Evolutionary conservation across 2,329 filamentous ascomycete species (phyloP).

Genomic region (Hortaea sp.): DNA sequence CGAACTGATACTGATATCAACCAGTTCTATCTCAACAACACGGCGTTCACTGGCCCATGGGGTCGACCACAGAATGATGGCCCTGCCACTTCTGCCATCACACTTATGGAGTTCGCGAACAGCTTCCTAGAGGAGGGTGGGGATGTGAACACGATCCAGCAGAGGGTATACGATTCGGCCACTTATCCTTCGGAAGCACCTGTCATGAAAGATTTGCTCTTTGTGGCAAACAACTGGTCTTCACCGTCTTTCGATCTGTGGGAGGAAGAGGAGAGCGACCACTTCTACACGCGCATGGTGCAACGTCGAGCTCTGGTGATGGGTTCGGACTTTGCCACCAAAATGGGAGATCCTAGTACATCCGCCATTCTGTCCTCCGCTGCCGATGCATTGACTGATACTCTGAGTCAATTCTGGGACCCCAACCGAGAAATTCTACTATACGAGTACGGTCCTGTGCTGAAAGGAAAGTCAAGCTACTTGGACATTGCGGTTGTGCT

Average conservation of each 20-base stretch:
- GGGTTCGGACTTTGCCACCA: conserved; percentile 21
- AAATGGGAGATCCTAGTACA: conserved; percentile 19
- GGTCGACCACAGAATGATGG: conserved; percentile 27
- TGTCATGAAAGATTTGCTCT: conserved; percentile 20
- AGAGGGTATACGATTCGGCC: conserved; percentile 21
- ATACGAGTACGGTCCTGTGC: conserved; percentile 25
- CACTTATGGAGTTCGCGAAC: conserved; percentile 23
- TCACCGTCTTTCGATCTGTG: conserved; percentile 21
- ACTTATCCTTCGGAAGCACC: conserved; percentile 16
- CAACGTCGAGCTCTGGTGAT: conserved; percentile 21
- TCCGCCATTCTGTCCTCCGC: conserved; percentile 17
- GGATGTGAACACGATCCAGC: conserved; percentile 14
- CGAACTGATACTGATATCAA: too few relatives aligned
- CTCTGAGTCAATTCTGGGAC: conserved; percentile 24
- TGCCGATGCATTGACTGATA: conserved; percentile 15
- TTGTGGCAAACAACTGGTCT: conserved; percentile 23
- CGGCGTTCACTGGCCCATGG: conserved; percentile 22
- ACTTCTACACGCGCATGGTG: conserved; percentile 24
- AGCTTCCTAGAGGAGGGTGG: conserved; percentile 20
- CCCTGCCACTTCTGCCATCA: conserved; percentile 22
- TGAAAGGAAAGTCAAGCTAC: conserved; percentile 22
- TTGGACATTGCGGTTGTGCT: conserved; percentile 25
- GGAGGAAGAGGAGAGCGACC: conserved; percentile 22
- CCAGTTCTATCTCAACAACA: conserved; percentile 22
- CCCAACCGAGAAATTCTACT: conserved; percentile 18